A percentile compares a stretch with the other conserved stretches of the same genome.
These are phyloP conservation scores for Hymenoscyphus fructigenus DNA, from an alignment of 2,329 filamentous ascomycete genomes.

Conservation along the genomic window DNA sequence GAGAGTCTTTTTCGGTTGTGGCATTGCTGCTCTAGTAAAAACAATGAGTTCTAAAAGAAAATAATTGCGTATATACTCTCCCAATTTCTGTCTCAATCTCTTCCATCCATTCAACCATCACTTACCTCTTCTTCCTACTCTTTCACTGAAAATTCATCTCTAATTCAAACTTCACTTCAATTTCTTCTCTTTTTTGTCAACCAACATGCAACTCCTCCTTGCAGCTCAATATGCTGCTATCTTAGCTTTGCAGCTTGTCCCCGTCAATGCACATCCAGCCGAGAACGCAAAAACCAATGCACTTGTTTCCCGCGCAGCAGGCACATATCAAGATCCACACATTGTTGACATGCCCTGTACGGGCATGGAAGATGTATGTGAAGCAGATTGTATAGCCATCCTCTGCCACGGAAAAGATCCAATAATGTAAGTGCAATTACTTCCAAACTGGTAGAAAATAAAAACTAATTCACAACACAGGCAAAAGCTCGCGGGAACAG, in stretches of 20 bases:
- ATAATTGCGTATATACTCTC: background rate
- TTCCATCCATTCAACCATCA: background rate
- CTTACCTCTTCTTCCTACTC: background rate
- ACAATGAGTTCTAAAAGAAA: background rate
- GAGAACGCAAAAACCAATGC: background rate
- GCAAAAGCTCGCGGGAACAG: constrained; percentile 5
- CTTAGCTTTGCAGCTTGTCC: background rate
- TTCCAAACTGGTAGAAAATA: background rate
- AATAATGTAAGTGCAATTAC: background rate
- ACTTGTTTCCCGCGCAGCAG: constrained; percentile 2
- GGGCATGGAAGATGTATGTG: constrained; percentile 5
- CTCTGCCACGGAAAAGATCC: constrained; percentile 7
- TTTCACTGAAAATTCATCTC: background rate
- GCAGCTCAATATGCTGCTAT: background rate
- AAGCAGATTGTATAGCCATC: constrained; percentile 6
- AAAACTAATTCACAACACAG: background rate
- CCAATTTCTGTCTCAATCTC: background rate
- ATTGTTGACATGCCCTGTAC: constrained; percentile 5
- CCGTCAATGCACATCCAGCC: background rate
- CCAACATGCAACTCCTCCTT: constrained; percentile 1
- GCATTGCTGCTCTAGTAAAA: background rate
- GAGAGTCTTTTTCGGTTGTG: background rate
- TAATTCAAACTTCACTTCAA: background rate
- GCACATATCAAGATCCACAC: constrained; percentile 2
- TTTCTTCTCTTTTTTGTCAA: background rate